A percentile compares a stretch with the other conserved stretches of the same genome.
These are phyloP conservation scores for Ocimum tenuiflorum DNA, from an alignment of 257 asterid genomes.

Conservation along the genomic window DNA sequence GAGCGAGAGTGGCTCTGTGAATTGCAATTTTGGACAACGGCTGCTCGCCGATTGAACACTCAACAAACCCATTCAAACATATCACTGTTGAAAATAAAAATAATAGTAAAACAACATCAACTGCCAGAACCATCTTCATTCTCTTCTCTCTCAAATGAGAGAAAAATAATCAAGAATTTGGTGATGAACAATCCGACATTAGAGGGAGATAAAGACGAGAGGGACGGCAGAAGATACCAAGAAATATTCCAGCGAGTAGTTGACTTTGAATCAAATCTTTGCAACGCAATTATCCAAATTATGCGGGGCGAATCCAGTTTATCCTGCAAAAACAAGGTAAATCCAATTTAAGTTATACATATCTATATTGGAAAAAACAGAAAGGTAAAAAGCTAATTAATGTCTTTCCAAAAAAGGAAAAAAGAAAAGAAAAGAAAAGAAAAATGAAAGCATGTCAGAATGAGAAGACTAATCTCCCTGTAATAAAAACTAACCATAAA, in stretches of 20 bases:
- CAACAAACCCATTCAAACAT: constrained; percentile 20
- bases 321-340: not conserved
- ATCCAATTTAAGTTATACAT: too few species aligned
- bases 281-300: not conserved
- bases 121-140: constrained; percentile 15
- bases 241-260: not conserved
- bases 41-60: constrained; percentile 50
- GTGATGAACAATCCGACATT: not conserved
- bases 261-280: not conserved
- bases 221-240: constrained; percentile 3
- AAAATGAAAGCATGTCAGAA: too few species aligned
- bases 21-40: constrained; percentile 74
- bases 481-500: too few species aligned
- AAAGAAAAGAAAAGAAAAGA: too few species aligned
- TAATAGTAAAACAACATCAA: not conserved
- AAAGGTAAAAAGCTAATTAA: too few species aligned
- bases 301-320: not conserved
- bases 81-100: not conserved
- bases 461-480: too few species aligned
- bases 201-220: not conserved
- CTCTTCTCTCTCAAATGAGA: not conserved
- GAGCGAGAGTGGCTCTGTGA: constrained; percentile 42
- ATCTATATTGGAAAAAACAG: too few species aligned
- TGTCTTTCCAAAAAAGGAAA: too few species aligned
- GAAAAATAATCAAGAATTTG: not conserved